Conservation (phyloP, 352 stramenopile genomes). For the Globisporangium uncinulatum region DNA sequence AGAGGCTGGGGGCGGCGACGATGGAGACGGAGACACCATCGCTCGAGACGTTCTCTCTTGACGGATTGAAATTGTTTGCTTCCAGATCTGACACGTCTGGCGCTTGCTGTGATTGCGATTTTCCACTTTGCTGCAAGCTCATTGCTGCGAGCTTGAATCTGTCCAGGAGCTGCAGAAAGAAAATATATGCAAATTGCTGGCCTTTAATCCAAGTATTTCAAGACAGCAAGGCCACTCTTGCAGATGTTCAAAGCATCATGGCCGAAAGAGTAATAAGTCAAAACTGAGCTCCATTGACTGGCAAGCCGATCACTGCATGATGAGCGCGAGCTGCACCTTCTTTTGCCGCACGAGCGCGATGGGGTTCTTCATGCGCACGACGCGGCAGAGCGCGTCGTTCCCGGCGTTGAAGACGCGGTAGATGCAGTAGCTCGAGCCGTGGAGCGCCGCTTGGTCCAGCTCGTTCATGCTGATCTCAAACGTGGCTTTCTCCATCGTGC, state of each 20-base stretch:
- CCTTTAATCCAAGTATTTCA: too few species aligned
- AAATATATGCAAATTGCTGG: too few species aligned
- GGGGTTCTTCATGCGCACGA: constrained; percentile 84
- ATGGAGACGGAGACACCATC: not conserved
- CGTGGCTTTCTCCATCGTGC: constrained; percentile 81
- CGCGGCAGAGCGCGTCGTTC: constrained; percentile 55
- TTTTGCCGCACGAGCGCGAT: constrained; percentile 74
- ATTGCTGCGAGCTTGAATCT: too few species aligned
- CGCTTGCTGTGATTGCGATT: constrained; percentile 1
- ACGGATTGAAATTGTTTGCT: not conserved
- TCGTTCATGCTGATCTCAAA: constrained; percentile 91
- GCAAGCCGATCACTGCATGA: constrained; percentile 52
- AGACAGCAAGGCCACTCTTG: too few species aligned
- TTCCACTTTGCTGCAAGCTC: not conserved
- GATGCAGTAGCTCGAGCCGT: constrained; percentile 77
- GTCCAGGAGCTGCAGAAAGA: too few species aligned
- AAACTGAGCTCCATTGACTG: not conserved
- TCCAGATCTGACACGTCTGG: too few species aligned
- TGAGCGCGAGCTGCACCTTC: constrained; percentile 71
- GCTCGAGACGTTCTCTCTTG: not conserved
- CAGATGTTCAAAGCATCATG: too few species aligned
- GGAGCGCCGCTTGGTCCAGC: constrained; percentile 70
- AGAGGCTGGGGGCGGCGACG: not conserved
- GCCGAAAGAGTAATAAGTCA: too few species aligned
- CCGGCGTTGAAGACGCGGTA: constrained; percentile 85